Evolutionary conservation across 2,329 filamentous ascomycete species (phyloP).

Genomic region (Aspergillus sp.): DNA sequence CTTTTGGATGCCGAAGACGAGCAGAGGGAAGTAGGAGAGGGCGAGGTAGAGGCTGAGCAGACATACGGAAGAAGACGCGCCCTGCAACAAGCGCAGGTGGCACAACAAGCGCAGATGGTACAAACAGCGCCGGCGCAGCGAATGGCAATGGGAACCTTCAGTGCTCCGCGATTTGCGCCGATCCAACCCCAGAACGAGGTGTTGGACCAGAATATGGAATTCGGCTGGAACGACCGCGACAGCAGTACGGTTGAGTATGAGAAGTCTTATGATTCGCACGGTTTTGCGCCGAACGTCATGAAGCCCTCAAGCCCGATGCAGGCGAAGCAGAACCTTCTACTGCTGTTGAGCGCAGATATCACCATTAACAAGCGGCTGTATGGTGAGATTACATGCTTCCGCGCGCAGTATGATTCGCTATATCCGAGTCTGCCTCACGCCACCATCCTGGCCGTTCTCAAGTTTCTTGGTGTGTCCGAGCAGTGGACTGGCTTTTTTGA

Average conservation of each 20-base stretch:
- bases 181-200: too few species aligned
- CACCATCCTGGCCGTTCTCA: conserved; percentile 6
- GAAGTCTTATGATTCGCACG: background rate
- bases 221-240: background rate
- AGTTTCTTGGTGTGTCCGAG: conserved; percentile 11
- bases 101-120: too few species aligned
- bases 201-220: background rate
- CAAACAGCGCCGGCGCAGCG: background rate
- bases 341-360: conserved; percentile 10
- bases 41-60: conserved; percentile 10
- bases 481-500: conserved; percentile 15
- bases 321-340: conserved; percentile 14
- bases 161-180: too few species aligned
- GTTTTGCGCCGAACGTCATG: background rate
- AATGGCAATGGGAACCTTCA: too few species aligned
- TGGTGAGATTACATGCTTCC: conserved; percentile 15
- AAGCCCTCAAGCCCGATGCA: conserved; percentile 6
- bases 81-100: background rate
- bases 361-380: conserved; percentile 10
- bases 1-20: conserved; percentile 6
- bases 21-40: background rate
- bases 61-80: background rate
- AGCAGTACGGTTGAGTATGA: background rate
- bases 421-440: conserved; percentile 9
- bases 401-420: conserved; percentile 8